phyloP scores from a whole-genome alignment of 164 flowering plant species.

The Hamamelis virginiana region DNA sequence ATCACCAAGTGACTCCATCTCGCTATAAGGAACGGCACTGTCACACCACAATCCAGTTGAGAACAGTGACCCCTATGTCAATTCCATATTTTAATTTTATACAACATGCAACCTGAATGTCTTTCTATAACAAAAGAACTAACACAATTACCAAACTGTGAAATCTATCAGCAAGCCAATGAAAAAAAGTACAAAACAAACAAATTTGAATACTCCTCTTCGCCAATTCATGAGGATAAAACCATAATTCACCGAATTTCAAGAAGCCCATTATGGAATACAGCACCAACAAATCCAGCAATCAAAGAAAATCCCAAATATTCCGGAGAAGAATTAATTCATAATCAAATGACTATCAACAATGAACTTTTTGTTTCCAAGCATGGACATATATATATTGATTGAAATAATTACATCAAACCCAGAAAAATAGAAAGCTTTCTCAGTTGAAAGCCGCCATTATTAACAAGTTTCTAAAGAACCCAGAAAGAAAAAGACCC shows the following conservation, averaged over 20 bases:
- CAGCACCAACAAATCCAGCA: constrained; percentile 1
- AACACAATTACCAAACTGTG: background rate
- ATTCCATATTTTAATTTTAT: constrained; percentile 18
- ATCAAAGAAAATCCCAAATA: constrained; percentile 16
- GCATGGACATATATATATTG: background rate
- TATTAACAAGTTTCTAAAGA: background rate
- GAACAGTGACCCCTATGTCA: constrained; percentile 14
- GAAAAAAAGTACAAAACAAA: too few relatives aligned
- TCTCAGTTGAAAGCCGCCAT: constrained; percentile 4
- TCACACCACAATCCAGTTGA: constrained; percentile 16
- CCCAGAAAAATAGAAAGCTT: constrained; percentile 7
- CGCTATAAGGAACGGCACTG: constrained; percentile 10
- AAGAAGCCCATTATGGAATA: constrained; percentile 8
- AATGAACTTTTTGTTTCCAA: background rate
- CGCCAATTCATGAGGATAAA: constrained; percentile 14
- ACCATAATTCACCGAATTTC: constrained; percentile 4
- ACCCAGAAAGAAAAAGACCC: constrained; percentile 5
- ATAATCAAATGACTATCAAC: constrained; percentile 8
- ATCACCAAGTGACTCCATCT: constrained; percentile 37
- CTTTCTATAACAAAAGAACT: background rate
- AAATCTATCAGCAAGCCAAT: background rate
- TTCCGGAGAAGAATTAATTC: constrained; percentile 13
- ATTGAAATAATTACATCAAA: background rate
- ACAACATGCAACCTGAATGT: constrained; percentile 14
- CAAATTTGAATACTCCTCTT: constrained; percentile 7